phyloP scores from a whole-genome alignment of 768 basidiomycete species.

The Lactarius deliciosus region DNA sequence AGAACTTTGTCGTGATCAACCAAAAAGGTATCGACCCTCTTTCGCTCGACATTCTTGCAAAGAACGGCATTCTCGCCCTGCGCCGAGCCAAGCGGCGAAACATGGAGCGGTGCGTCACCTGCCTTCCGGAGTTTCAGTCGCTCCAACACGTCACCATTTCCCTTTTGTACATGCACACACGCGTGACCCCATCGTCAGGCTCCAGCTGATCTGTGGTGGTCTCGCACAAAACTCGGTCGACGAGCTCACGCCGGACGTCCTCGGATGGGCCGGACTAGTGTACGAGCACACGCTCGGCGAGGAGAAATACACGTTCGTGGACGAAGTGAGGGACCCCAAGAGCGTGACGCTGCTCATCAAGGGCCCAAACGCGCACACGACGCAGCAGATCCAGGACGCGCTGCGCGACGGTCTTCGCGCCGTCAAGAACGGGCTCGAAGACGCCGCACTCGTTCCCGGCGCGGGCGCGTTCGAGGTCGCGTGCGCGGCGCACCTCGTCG shows the following conservation, averaged over 20 bases:
- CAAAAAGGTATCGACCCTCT: constrained; percentile 99
- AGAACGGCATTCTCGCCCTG: constrained; percentile 93
- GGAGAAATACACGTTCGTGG: constrained; percentile 97
- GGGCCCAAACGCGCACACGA: constrained; percentile 96
- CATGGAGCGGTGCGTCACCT: constrained; percentile 81
- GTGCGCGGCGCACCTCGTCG: constrained; percentile 80
- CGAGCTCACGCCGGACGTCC: constrained; percentile 84
- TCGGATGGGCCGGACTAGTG: constrained; percentile 97
- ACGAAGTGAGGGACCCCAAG: constrained; percentile 94
- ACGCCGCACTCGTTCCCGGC: constrained; percentile 86
- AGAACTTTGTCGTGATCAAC: constrained; percentile 93
- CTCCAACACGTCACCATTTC: not conserved
- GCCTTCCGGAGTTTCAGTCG: constrained; percentile 12
- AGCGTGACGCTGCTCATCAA: constrained; percentile 96
- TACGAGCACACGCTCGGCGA: constrained; percentile 99
- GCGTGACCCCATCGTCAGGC: constrained; percentile 42
- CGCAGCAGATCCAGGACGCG: constrained; percentile 96
- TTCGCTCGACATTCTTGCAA: constrained; percentile 91
- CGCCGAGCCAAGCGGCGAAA: constrained; percentile 96
- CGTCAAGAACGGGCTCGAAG: constrained; percentile 96
- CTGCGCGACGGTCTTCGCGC: constrained; percentile 93
- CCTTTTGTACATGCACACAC: not conserved
- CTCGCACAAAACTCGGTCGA: constrained; percentile 97
- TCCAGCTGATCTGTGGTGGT: constrained; percentile 94
- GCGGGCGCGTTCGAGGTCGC: constrained; percentile 97